A percentile compares a stretch with the other conserved stretches of the same genome.
phyloP scores from a whole-genome alignment of 805 yeast genomes.

The Kodamaea jinghongensis region DNA sequence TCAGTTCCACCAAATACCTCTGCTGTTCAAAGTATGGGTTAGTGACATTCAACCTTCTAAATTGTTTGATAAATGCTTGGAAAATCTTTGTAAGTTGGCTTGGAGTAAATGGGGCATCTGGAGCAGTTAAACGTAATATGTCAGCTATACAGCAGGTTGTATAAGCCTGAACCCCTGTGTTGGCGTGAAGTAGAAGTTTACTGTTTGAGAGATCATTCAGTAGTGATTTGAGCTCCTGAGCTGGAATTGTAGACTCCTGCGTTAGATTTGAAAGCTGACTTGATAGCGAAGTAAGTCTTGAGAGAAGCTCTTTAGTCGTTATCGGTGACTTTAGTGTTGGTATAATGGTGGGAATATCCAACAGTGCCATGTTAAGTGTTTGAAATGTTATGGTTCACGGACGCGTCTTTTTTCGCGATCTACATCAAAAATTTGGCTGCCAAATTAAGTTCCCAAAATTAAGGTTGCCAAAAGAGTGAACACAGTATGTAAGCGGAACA shows the following conservation, averaged over 20 bases:
- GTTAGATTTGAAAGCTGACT: conserved; percentile 62
- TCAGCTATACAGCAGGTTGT: conserved; percentile 76
- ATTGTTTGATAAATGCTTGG: conserved; percentile 61
- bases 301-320: conserved; percentile 57
- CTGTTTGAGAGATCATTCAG: conserved; percentile 53
- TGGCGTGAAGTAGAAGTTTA: conserved; percentile 59
- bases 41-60: conserved; percentile 54
- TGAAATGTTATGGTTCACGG: too few species aligned
- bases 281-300: conserved; percentile 54
- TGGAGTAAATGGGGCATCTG: conserved; percentile 83
- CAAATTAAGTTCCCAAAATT: too few species aligned
- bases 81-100: conserved; percentile 62
- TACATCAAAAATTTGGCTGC: too few species aligned
- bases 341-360: conserved; percentile 33
- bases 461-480: too few species aligned
- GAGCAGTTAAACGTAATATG: conserved; percentile 74
- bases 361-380: too few species aligned
- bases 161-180: conserved; percentile 65
- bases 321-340: conserved; percentile 58
- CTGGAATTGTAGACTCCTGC: conserved; percentile 52
- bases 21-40: conserved; percentile 63
- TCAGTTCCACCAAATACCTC: conserved; percentile 58
- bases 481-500: too few species aligned
- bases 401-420: too few species aligned
- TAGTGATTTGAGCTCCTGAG: conserved; percentile 38